These are phyloP conservation scores for Cerrena zonata DNA, from an alignment of 1,284 basidiomycete genomes.

Conservation along the genomic window DNA sequence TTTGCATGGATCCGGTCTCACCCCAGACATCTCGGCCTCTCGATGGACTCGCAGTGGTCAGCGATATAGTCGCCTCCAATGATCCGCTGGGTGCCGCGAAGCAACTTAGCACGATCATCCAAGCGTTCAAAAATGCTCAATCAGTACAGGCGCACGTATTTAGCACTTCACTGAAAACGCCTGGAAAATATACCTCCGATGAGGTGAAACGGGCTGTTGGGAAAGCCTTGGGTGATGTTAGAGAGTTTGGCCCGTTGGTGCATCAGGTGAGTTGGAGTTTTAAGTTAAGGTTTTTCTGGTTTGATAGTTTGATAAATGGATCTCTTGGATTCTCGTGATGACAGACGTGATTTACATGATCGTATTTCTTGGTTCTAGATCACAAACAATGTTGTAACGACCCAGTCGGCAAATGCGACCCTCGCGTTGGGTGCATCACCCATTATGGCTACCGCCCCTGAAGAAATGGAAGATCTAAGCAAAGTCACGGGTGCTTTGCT, in stretches of 20 bases:
- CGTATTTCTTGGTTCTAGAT: too few species aligned
- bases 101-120: slow-evolving; percentile 40
- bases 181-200: slow-evolving; percentile 21
- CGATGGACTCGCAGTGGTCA: slow-evolving; percentile 87
- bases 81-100: slow-evolving; percentile 59
- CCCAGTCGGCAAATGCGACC: slow-evolving; percentile 88
- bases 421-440: slow-evolving; percentile 86
- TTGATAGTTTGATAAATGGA: too few species aligned
- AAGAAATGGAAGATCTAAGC: slow-evolving; percentile 80
- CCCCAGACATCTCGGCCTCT: slow-evolving; percentile 44
- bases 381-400: slow-evolving; percentile 86
- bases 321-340: background rate
- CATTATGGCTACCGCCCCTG: slow-evolving; percentile 84
- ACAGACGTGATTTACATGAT: background rate
- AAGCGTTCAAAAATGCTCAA: slow-evolving; percentile 32
- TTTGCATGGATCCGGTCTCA: slow-evolving; percentile 65
- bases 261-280: slow-evolving; percentile 58
- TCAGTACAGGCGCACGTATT: slow-evolving; percentile 15
- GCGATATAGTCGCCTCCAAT: slow-evolving; percentile 73
- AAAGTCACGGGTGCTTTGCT: slow-evolving; percentile 67
- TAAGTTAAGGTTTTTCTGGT: too few species aligned
- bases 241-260: slow-evolving; percentile 59
- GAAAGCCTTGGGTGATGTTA: slow-evolving; percentile 47
- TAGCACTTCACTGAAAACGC: slow-evolving; percentile 10
- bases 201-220: slow-evolving; percentile 33